Percentiles rank a stretch among this genome's conserved stretches.
Evolutionary conservation across 2,329 filamentous ascomycete genomes (phyloP).

Genomic region (Colletotrichum gigasporum): DNA sequence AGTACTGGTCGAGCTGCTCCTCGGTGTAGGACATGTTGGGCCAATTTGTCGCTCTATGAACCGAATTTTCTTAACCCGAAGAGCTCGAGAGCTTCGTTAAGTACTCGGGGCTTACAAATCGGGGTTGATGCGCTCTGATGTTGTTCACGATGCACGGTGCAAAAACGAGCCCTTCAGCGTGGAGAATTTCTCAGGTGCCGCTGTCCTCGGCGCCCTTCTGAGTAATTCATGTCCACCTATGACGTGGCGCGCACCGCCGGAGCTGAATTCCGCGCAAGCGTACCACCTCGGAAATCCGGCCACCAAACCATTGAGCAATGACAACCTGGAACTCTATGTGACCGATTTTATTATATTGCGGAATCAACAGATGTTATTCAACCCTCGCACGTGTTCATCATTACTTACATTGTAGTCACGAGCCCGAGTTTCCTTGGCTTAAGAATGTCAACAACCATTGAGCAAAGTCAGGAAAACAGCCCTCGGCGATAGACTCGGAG

Average conservation of each 20-base stretch:
- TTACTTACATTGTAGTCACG: too few relatives aligned
- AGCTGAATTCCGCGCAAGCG: not conserved
- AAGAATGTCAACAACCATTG: too few relatives aligned
- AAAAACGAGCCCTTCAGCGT: not conserved
- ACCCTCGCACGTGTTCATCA: too few relatives aligned
- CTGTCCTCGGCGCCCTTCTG: constrained; percentile 7
- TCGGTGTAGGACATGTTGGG: constrained; percentile 34
- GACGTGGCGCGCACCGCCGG: constrained; percentile 5
- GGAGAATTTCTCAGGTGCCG: not conserved
- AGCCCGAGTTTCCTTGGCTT: too few relatives aligned
- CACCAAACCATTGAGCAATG: too few relatives aligned
- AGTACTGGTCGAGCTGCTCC: constrained; percentile 41
- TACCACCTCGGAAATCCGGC: not conserved
- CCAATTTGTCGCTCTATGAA: not conserved
- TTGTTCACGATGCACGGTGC: not conserved
- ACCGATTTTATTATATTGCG: too few relatives aligned
- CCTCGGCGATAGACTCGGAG: too few relatives aligned
- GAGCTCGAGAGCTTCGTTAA: not conserved
- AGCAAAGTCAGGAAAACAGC: too few relatives aligned
- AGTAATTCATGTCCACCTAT: constrained; percentile 1
- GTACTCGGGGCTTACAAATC: constrained; percentile 1
- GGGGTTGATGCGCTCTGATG: not conserved
- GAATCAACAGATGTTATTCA: too few relatives aligned
- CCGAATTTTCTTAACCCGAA: not conserved
- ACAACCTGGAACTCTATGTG: too few relatives aligned